phyloP scores from a whole-genome alignment of 2,329 filamentous ascomycete species.

The Exophiala sp. region DNA sequence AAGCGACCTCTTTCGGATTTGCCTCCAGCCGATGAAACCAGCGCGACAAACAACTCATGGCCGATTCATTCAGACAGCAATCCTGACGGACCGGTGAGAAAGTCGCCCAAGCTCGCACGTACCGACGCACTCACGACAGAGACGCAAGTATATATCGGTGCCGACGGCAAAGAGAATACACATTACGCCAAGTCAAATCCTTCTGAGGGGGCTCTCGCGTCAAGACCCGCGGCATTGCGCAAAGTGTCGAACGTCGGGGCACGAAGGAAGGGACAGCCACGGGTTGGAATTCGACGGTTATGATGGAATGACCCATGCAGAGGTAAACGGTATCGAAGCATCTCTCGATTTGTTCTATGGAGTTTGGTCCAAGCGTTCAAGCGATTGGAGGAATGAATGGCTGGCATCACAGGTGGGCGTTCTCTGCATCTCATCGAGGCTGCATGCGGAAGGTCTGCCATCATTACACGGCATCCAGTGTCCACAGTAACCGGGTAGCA shows the following conservation, averaged over 20 bases:
- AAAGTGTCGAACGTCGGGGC: constrained; percentile 15
- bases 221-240: constrained; percentile 9
- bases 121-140: constrained; percentile 28
- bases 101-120: constrained; percentile 35
- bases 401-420: too few species aligned
- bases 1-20: constrained; percentile 44
- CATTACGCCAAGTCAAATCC: not conserved
- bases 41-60: not conserved
- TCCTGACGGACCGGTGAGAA: constrained; percentile 29
- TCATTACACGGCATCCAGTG: not conserved
- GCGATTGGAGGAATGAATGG: not conserved
- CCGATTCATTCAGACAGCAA: not conserved
- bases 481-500: not conserved
- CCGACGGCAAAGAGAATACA: constrained; percentile 28
- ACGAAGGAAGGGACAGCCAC: constrained; percentile 13
- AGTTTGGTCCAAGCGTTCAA: constrained; percentile 15
- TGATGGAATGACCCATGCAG: constrained; percentile 8
- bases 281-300: constrained; percentile 25
- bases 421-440: too few species aligned
- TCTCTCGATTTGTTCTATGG: not conserved
- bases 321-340: not conserved
- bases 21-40: constrained; percentile 27
- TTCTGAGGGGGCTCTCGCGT: constrained; percentile 1
- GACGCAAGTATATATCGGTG: constrained; percentile 25
- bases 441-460: too few species aligned